phyloP scores from a whole-genome alignment of 331 rosid genomes.

The Dryas integrifolia region DNA sequence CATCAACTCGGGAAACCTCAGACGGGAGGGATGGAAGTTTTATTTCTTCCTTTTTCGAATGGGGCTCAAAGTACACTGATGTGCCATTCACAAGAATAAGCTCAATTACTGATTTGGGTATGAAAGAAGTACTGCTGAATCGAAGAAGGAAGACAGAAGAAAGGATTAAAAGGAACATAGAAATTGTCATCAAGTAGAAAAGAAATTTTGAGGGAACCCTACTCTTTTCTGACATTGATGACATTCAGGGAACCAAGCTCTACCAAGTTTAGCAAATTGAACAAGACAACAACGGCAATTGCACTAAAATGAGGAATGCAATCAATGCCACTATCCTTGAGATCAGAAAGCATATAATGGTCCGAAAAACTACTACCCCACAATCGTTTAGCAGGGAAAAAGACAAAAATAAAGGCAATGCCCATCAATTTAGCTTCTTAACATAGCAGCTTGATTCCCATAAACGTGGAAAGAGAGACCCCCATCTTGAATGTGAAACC shows the following conservation, averaged over 20 bases:
- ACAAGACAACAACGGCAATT: constrained; percentile 19
- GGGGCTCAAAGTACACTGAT: constrained; percentile 52
- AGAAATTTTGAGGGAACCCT: constrained; percentile 59
- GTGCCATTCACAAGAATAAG: constrained; percentile 62
- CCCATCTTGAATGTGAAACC: constrained; percentile 9
- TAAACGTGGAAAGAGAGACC: not conserved
- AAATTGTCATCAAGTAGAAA: constrained; percentile 55
- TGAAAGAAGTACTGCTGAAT: constrained; percentile 51
- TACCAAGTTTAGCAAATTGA: constrained; percentile 16
- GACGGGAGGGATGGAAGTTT: constrained; percentile 27
- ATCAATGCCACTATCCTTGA: not conserved
- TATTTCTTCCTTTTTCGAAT: constrained; percentile 37
- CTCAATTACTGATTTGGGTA: constrained; percentile 72
- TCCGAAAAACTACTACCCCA: not conserved
- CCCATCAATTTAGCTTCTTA: constrained; percentile 4
- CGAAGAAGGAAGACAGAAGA: constrained; percentile 73
- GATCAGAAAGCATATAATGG: not conserved
- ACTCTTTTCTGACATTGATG: constrained; percentile 69
- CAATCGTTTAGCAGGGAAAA: not conserved
- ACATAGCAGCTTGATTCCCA: constrained; percentile 25
- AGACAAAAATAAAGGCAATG: not conserved
- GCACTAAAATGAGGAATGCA: not conserved
- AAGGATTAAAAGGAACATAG: constrained; percentile 69
- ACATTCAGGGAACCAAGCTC: constrained; percentile 21
- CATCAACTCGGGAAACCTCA: constrained; percentile 25